Evolutionary conservation across 106 monocot genomes (phyloP).

Genomic region (Gastrodia elata): DNA sequence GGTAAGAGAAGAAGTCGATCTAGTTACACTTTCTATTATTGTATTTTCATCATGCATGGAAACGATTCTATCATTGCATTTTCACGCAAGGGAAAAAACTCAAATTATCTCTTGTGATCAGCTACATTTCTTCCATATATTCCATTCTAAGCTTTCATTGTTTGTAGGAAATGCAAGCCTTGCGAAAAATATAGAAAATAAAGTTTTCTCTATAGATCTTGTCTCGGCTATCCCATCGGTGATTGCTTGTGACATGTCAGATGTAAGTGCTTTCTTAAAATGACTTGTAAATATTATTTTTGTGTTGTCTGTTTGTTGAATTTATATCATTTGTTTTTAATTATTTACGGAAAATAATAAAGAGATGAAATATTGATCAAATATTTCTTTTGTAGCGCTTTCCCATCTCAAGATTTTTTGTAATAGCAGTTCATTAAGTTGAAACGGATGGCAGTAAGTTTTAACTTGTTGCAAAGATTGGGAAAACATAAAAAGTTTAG

Average conservation of each 20-base stretch:
- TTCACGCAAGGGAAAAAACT: background rate
- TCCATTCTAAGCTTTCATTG: background rate
- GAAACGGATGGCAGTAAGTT: background rate
- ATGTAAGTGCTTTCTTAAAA: constrained; percentile 31
- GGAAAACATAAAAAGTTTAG: background rate
- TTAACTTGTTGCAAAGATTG: background rate
- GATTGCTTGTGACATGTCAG: constrained; percentile 96
- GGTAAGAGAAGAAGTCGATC: constrained; percentile 37
- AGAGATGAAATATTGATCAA: background rate
- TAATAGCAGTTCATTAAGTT: background rate
- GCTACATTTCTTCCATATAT: background rate
- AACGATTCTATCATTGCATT: background rate
- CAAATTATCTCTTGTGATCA: background rate
- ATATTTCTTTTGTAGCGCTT: background rate
- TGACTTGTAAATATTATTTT: background rate
- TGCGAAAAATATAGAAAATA: constrained; percentile 74
- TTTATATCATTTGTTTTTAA: background rate
- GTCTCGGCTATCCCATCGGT: constrained; percentile 86
- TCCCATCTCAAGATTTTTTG: background rate
- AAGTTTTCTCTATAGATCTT: constrained; percentile 95
- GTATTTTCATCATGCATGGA: too few species aligned
- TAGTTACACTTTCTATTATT: background rate
- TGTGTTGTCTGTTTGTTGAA: background rate
- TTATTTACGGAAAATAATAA: background rate
- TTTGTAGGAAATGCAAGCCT: constrained; percentile 73